Base-by-base conservation (phyloP, 2,329 filamentous ascomycete genomes). In the Aspergillus persii region DNA sequence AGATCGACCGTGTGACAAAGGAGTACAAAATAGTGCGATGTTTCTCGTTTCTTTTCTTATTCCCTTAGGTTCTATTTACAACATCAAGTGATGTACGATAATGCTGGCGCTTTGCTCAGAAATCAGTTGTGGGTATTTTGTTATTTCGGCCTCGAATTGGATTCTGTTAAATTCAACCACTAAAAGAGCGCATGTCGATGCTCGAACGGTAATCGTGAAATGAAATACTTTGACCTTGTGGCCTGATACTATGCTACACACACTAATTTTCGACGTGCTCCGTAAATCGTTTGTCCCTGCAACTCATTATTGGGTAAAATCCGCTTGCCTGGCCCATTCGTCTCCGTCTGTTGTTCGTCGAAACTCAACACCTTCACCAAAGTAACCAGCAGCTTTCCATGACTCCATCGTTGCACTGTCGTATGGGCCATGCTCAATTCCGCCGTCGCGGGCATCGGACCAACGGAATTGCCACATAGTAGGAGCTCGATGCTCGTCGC, bases 381-480 rank as follows among this genome's bases (percentile, higher is more conserved):
- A 99, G 73, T 98, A 98, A 2, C 95, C 95, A 27, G 92, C 92
- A 62, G 91, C 87, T 66, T 89, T 87, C 95, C 95, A 99, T 2
- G 91, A 90, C 68, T 87, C 86, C 95, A 99, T 98, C 41, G 89
- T 94, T 4, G 83, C 74, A 7, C 84, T 85, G 71, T 97, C 92
- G 74, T 92, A 99, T 0, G 95, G 94, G 0, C 95, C 95, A 74
- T 99, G 92, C 59, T 85, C 84, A 51, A 86, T 84, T 9, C 85
- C 91, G 30, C 86, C 89, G 70, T 96, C 94, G 46, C 92, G 84
- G 18, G 91, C 91, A 73, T 96, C 92, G 44, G 87, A 88, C 95
- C 95, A 99, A 59, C 91, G 85, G 74, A 92, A 99, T 75, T 98
- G 91, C 93, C 94, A 99, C 81, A 86, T 84, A 39, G 77, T 77